A percentile compares a stretch with the other conserved stretches of the same genome.
Evolutionary conservation across 495 filamentous ascomycete genomes (phyloP).

Genomic region (Podospora anserina): DNA sequence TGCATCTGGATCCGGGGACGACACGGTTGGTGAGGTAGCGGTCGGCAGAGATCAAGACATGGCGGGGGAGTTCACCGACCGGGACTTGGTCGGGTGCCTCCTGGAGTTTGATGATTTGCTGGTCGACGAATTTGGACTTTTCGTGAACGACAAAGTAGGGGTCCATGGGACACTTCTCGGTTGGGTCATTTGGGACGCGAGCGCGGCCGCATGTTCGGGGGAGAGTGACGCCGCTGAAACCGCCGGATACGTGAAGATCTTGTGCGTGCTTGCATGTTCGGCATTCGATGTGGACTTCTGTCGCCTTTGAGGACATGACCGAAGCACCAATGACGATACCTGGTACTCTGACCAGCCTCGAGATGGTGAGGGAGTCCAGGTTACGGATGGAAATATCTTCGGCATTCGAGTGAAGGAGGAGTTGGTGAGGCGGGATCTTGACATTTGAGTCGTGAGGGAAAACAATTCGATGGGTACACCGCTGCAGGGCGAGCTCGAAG

Average conservation of each 20-base stretch:
- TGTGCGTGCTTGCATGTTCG: slow-evolving; percentile 76
- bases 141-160: slow-evolving; percentile 96
- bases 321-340: slow-evolving; percentile 98
- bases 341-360: slow-evolving; percentile 89
- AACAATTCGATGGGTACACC: slow-evolving; percentile 89
- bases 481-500: slow-evolving; percentile 88
- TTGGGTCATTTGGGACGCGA: slow-evolving; percentile 54
- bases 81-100: slow-evolving; percentile 98
- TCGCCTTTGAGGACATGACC: slow-evolving; percentile 93
- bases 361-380: slow-evolving; percentile 88
- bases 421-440: slow-evolving; percentile 82
- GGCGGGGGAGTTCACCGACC: slow-evolving; percentile 91
- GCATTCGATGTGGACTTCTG: slow-evolving; percentile 80
- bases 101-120: slow-evolving; percentile 96
- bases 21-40: slow-evolving; percentile 94
- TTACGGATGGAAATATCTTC: slow-evolving; percentile 91
- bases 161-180: slow-evolving; percentile 79
- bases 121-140: slow-evolving; percentile 92
- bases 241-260: slow-evolving; percentile 68
- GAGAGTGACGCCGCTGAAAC: slow-evolving; percentile 80
- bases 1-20: slow-evolving; percentile 91
- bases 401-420: slow-evolving; percentile 89
- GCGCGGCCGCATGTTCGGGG: slow-evolving; percentile 71
- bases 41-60: slow-evolving; percentile 92
- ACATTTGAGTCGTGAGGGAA: slow-evolving; percentile 67